Evolutionary conservation across 345 rosid species (phyloP), one percentile per base, ranked within the genome.

Genomic region (Salix purpurea): DNA sequence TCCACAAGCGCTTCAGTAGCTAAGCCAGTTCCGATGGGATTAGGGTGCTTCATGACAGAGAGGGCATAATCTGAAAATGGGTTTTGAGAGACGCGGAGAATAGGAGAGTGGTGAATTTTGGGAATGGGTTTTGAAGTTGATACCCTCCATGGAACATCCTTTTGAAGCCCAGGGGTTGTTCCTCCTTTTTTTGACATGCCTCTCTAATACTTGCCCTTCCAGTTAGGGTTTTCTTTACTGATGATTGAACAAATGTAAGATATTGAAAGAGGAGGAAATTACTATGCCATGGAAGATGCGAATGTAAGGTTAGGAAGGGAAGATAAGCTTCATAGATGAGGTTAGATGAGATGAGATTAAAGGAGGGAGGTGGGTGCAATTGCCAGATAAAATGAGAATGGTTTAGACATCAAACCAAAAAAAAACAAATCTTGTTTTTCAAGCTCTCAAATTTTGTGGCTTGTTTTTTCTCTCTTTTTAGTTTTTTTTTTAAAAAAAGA

Each of bases 111-210:
- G 77, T 89, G 90, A 73, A 95, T 89, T 84, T 76, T 92, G 70
- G 97, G 97, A 66, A 95, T 30, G 71, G 94, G 88, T 75, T 81
- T 94, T n/a, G 67, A 76, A 2, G 91, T 69, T 0, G 94, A 79
- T 26, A 86, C 92, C 71, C 99, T 82, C 99, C 99, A 91, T 3
- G 97, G 97, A 28, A 81, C 99, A 65, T 95, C 99, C 78, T 86
- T 90, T 61, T 82, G 93, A 48, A 91, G 89, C 66, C 81, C 39
- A 18, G 52, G 74, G 11, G 85, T 5, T n/a, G 32, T 85, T 30
- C 84, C 89, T 78, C 86, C 90, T 83, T 85, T 94, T 82, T 81
- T 91, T 48, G 94, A 84, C 97, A 91, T 92, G 67, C 1, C 39
- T 19, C 12, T 11, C 52, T 24, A 2, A 30, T 39, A 24, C 54